phyloP scores from a whole-genome alignment of 75 land plant species.

The Sequoiadendron giganteum region DNA sequence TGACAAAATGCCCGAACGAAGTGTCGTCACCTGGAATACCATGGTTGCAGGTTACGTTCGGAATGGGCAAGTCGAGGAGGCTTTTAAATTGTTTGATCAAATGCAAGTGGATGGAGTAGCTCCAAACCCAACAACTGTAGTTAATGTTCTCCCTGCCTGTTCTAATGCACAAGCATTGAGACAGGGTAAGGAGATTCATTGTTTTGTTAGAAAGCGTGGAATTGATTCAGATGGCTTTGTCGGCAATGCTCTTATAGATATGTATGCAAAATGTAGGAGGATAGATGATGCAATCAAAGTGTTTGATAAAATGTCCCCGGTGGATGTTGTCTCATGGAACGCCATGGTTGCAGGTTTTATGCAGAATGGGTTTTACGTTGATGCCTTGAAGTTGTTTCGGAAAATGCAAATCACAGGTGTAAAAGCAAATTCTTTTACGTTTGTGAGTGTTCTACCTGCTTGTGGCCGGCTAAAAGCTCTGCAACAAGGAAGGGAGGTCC shows the following conservation, averaged over 20 bases:
- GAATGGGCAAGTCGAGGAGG: constrained; percentile 12
- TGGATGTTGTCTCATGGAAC: constrained; percentile 41
- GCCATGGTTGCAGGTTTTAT: constrained; percentile 30
- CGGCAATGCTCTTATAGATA: constrained; percentile 46
- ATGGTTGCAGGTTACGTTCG: constrained; percentile 34
- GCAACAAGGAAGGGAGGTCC: constrained; percentile 26
- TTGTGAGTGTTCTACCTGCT: constrained; percentile 33
- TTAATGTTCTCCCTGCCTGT: constrained; percentile 26
- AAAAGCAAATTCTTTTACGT: constrained; percentile 19
- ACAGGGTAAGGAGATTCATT: constrained; percentile 28
- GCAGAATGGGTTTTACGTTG: constrained; percentile 15
- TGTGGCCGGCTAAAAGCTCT: constrained; percentile 25
- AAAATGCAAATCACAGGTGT: constrained; percentile 21
- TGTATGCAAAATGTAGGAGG: constrained; percentile 71
- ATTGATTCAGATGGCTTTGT: constrained; percentile 24
- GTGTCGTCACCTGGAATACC: constrained; percentile 59
- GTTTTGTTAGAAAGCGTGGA: constrained; percentile 33
- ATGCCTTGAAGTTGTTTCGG: constrained; percentile 23
- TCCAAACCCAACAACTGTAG: constrained; percentile 17
- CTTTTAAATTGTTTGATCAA: constrained; percentile 15
- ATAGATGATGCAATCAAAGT: constrained; percentile 39
- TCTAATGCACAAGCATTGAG: constrained; percentile 12
- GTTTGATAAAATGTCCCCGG: constrained; percentile 21
- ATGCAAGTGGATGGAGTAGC: constrained; percentile 18
- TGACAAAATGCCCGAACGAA: constrained; percentile 21